Base-by-base conservation (phyloP, 352 stramenopile genomes). In the Pythium pectinolyticum region DNA sequence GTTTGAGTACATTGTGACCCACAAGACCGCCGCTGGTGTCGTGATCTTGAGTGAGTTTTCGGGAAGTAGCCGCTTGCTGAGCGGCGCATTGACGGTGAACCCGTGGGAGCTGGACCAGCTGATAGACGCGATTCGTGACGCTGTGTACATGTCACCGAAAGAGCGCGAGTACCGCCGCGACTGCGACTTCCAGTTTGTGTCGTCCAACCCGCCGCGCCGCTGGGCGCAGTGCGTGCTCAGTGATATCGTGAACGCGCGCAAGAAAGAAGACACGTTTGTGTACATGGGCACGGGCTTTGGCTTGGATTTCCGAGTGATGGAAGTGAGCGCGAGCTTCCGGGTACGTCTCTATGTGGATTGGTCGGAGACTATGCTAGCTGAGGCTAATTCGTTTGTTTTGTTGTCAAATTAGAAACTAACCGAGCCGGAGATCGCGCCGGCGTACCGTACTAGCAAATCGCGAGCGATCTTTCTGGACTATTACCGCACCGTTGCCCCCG, bases 401-500 rank as follows among this genome's bases (percentile, higher is more conserved):
- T n/a, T n/a, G n/a, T n/a, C n/a, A n/a, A n/a, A n/a, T n/a, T 40
- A 90, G 81, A 92, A 89, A 82, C 60, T 94, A 0, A 87, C 79
- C 0, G 76, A 87, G n/a, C 69, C 84, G 24, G 76, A 89, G 32
- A 69, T 92, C 49, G 62, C 74, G 2, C 78, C 78, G n/a, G 61
- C 63, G 3, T 94, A 92, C 60, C 72, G 76, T 8, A 85, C 80
- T 8, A 92, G 83, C 72, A 84, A 75, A 14, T 82, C 79, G 5
- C 84, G 95, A 10, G 82, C 98, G 3, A 98, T 99, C 66, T 93
- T 99, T 57, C 77, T 99, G 24, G 97, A 99, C 69, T 99, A 99
- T 64, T 98, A 98, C 52, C 96, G 97, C 52, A 99, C 97, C 2
- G 88, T 99, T 22, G 86, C 98, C 10, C 90, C 90, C 8, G 97